phyloP scores from a whole-genome alignment of 257 asterid species.

The Solanum paucissectum region DNA sequence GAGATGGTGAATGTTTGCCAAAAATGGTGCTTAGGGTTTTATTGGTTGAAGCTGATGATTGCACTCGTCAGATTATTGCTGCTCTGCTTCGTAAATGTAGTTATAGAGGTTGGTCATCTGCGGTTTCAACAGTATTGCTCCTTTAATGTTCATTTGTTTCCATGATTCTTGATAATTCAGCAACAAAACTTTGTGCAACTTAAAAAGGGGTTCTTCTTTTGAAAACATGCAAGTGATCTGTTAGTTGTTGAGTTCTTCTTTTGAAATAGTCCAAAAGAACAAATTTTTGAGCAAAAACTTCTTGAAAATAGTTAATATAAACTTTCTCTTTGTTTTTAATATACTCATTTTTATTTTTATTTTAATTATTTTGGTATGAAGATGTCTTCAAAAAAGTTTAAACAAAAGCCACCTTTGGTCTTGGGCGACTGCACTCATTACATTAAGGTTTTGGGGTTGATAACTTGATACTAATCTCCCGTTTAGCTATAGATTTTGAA shows the following conservation, averaged over 20 bases:
- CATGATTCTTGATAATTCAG: not conserved
- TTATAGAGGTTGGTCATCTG: slow-evolving; percentile 42
- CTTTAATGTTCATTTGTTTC: not conserved
- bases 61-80: slow-evolving; percentile 84
- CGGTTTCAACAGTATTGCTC: not conserved
- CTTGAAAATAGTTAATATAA: not conserved
- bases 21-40: slow-evolving; percentile 66
- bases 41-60: slow-evolving; percentile 88
- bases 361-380: not conserved
- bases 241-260: not conserved
- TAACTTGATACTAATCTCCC: not conserved
- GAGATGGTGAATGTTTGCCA: slow-evolving; percentile 33
- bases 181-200: not conserved
- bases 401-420: not conserved
- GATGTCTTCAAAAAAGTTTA: not conserved
- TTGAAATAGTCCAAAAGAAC: not conserved
- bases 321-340: not conserved
- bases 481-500: not conserved
- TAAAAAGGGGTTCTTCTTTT: too few relatives aligned
- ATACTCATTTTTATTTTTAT: not conserved
- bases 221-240: not conserved
- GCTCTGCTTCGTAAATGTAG: slow-evolving; percentile 94
- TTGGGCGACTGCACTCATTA: not conserved
- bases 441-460: not conserved
- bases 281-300: not conserved